These are phyloP conservation scores for Diaporthe ilicicola DNA, from an alignment of 2,329 filamentous ascomycete species.

Conservation along the genomic window DNA sequence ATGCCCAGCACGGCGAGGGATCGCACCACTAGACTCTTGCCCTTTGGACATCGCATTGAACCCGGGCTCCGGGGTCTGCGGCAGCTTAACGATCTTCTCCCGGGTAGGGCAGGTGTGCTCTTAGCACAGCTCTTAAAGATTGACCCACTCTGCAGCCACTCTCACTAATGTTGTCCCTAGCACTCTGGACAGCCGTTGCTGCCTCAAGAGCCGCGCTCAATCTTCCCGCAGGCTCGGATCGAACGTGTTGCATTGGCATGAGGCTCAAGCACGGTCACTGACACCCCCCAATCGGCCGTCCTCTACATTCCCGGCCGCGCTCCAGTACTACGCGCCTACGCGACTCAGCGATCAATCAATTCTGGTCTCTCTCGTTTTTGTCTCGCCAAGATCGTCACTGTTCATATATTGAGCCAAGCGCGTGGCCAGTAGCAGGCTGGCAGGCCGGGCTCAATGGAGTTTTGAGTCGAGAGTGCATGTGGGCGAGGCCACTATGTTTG, in stretches of 20 bases:
- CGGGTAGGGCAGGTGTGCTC: constrained; percentile 19
- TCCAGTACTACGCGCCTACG: background rate
- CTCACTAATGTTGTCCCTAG: background rate
- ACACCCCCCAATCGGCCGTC: too few species aligned
- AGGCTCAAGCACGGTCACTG: constrained; percentile 24
- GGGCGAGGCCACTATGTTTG: constrained; percentile 7
- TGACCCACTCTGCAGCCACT: background rate
- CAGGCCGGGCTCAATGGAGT: background rate
- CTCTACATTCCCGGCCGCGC: background rate
- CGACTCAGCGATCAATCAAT: background rate
- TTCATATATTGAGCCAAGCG: constrained; percentile 8
- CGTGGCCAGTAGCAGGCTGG: background rate
- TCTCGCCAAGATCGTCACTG: background rate
- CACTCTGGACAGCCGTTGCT: background rate
- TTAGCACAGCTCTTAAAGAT: background rate
- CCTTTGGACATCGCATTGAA: constrained; percentile 7
- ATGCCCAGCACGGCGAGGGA: constrained; percentile 2
- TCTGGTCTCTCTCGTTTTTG: background rate
- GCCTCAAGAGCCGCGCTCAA: background rate
- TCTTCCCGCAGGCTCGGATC: background rate
- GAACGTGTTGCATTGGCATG: constrained; percentile 12
- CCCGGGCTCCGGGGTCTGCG: constrained; percentile 21
- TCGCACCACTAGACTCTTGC: background rate
- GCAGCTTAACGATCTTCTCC: constrained; percentile 16
- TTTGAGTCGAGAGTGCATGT: background rate